Percentiles rank a stretch among this genome's conserved stretches.
Conservation (phyloP, 805 yeast genomes). For the Candida ipomoeae region DNA sequence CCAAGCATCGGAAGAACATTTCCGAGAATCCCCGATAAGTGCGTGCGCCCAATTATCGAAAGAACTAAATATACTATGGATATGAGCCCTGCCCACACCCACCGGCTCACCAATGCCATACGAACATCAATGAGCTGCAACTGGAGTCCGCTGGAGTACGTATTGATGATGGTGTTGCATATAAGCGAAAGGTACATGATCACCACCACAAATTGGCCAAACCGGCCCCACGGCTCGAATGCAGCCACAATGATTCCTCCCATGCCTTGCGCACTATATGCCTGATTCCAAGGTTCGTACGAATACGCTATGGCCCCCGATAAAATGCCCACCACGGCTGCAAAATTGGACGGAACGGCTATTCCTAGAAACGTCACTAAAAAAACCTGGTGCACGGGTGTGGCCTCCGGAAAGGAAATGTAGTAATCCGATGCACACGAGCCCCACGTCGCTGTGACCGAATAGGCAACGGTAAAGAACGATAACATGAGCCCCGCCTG, state of each 20-base stretch:
- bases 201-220: conserved; percentile 32
- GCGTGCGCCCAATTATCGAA: conserved; percentile 13
- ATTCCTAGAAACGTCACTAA: conserved; percentile 26
- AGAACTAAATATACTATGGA: conserved; percentile 11
- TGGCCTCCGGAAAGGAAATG: conserved; percentile 28
- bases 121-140: conserved; percentile 28
- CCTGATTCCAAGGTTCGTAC: conserved; percentile 30
- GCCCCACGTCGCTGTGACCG: conserved; percentile 37
- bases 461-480: conserved; percentile 33
- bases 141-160: conserved; percentile 34
- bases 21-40: conserved; percentile 12
- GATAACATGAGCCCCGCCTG: conserved; percentile 32
- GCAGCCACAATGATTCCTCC: conserved; percentile 32
- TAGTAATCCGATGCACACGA: conserved; percentile 34
- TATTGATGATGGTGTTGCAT: conserved; percentile 35
- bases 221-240: conserved; percentile 34
- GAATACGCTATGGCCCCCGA: conserved; percentile 32
- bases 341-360: conserved; percentile 32
- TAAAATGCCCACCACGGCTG: conserved; percentile 27
- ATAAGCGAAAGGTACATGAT: conserved; percentile 30
- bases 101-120: conserved; percentile 16
- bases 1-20: conserved; percentile 17
- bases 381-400: conserved; percentile 24
- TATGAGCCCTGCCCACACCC: conserved; percentile 13
- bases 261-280: conserved; percentile 26